Percentiles rank a stretch among this genome's conserved stretches.
These are phyloP conservation scores for Rhizopus arrhizus DNA, from an alignment of 371 early-diverging fungal species.

Conservation along the genomic window DNA sequence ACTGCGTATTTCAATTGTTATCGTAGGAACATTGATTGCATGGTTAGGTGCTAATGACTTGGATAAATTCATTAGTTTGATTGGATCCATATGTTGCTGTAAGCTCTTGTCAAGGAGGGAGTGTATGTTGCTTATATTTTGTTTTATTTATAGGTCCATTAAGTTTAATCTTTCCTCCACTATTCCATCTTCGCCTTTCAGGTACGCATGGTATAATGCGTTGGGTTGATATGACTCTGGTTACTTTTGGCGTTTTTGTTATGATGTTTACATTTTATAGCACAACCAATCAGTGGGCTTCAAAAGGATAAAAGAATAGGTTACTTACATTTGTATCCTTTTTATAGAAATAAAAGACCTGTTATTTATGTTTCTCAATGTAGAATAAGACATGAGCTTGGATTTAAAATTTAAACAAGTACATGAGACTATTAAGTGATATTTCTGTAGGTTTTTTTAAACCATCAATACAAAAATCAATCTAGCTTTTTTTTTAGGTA, in stretches of 20 bases:
- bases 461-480: too few relatives aligned
- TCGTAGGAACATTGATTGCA: constrained; percentile 69
- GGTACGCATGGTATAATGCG: constrained; percentile 49
- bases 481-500: too few relatives aligned
- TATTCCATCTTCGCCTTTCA: constrained; percentile 41
- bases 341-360: too few relatives aligned
- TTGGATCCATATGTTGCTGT: constrained; percentile 87
- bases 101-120: constrained; percentile 17
- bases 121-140: background rate
- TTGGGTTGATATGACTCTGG: constrained; percentile 62
- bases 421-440: too few relatives aligned
- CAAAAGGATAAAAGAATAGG: background rate
- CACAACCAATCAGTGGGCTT: constrained; percentile 43
- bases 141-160: constrained; percentile 34
- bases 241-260: constrained; percentile 72
- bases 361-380: too few relatives aligned
- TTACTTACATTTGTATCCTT: background rate
- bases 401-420: too few relatives aligned
- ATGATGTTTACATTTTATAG: constrained; percentile 74
- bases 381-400: too few relatives aligned
- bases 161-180: constrained; percentile 49
- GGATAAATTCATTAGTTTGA: constrained; percentile 88
- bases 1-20: constrained; percentile 72
- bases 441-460: too few relatives aligned
- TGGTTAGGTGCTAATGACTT: constrained; percentile 79